Percentiles rank a stretch among this genome's conserved stretches.
These are phyloP conservation scores for Neurospora sp. DNA, from an alignment of 495 filamentous ascomycete species.

Conservation along the genomic window DNA sequence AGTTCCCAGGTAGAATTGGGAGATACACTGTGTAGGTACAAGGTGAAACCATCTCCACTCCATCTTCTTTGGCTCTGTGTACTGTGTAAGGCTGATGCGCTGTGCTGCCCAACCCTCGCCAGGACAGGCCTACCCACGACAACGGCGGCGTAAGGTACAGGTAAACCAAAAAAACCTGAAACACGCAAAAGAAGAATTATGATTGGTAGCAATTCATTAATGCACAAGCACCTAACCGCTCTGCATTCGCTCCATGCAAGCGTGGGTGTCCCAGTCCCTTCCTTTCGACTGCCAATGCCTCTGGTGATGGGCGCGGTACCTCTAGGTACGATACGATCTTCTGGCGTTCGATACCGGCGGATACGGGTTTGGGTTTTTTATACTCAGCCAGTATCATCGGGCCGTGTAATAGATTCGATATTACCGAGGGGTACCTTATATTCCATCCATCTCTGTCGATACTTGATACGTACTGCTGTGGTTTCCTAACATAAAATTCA, in stretches of 20 bases:
- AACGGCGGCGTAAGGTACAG: background rate
- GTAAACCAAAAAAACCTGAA: constrained; percentile 16
- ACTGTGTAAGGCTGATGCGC: background rate
- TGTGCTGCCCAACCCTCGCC: background rate
- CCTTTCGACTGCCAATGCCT: background rate
- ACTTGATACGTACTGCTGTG: background rate
- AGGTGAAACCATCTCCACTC: background rate
- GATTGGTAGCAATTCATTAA: constrained; percentile 21
- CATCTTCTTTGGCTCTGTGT: background rate
- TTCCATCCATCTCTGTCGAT: background rate
- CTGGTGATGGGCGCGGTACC: background rate
- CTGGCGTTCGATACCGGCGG: background rate
- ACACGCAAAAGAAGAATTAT: constrained; percentile 5
- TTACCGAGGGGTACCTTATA: background rate
- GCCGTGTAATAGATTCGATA: background rate
- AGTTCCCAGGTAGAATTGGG: background rate
- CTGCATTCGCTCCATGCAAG: constrained; percentile 31
- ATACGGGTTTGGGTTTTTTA: background rate
- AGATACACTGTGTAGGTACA: background rate
- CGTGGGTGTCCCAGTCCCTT: constrained; percentile 10
- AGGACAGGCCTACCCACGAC: background rate
- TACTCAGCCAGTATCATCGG: background rate
- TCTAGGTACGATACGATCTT: constrained; percentile 5
- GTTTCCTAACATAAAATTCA: background rate
- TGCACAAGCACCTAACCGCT: constrained; percentile 33